A percentile compares a stretch with the other conserved stretches of the same genome.
phyloP scores from a whole-genome alignment of 2,329 filamentous ascomycete genomes.

The Coleophoma eucalyptorum region DNA sequence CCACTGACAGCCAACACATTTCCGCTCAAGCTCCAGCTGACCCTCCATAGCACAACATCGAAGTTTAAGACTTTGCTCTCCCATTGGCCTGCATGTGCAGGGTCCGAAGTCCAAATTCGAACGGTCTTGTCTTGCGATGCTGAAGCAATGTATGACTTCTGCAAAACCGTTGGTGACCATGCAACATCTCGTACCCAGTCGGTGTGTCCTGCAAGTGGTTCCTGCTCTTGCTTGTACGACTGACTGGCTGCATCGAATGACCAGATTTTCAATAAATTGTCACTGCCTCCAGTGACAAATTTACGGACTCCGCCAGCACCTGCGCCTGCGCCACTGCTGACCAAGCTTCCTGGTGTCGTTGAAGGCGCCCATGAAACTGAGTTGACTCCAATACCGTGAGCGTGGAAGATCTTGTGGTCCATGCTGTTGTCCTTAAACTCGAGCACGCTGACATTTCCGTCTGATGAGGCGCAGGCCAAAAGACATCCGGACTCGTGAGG shows the following conservation, averaged over 20 bases:
- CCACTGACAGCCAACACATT: constrained; percentile 94
- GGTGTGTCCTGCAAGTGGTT: constrained; percentile 72
- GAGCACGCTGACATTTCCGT: constrained; percentile 89
- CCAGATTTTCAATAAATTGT: constrained; percentile 95
- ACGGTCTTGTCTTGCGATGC: constrained; percentile 97
- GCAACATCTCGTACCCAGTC: constrained; percentile 98
- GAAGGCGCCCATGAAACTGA: constrained; percentile 93
- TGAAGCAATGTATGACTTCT: constrained; percentile 94
- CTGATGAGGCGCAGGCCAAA: constrained; percentile 88
- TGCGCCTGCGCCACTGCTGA: constrained; percentile 61
- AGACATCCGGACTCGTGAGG: constrained; percentile 94
- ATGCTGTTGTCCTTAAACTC: constrained; percentile 97
- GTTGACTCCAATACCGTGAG: constrained; percentile 93
- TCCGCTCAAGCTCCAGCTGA: constrained; percentile 96
- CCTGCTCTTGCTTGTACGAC: constrained; percentile 57
- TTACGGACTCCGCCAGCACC: constrained; percentile 64
- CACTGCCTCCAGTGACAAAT: constrained; percentile 92
- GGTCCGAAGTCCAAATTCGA: constrained; percentile 87
- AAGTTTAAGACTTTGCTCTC: constrained; percentile 81
- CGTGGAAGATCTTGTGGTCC: constrained; percentile 84
- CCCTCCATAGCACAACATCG: constrained; percentile 87
- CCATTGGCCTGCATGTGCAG: constrained; percentile 69
- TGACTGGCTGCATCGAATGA: constrained; percentile 64
- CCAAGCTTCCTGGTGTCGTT: constrained; percentile 77
- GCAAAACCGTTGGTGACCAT: constrained; percentile 92